Base-by-base conservation (phyloP, 2,329 filamentous ascomycete species). In the Pleomassaria siparia region DNA sequence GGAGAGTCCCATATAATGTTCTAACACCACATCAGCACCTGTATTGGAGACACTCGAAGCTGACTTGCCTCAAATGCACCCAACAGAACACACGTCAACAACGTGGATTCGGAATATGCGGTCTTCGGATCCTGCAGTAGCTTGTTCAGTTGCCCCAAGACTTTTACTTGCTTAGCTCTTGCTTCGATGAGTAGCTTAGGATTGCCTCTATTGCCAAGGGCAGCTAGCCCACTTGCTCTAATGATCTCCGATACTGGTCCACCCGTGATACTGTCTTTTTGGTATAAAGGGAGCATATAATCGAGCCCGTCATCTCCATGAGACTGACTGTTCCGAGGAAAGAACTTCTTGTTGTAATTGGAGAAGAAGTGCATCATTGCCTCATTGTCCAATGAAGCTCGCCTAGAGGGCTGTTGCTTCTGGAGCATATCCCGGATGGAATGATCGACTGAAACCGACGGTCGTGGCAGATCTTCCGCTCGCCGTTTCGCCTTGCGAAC, bases 331-430 rank as follows among this genome's bases (percentile, higher is more conserved):
- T 46, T 35, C 9, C 28, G 12, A 1, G 36, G 35, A 24, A 50
- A 53, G 40, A 57, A 50, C 24, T 48, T 55, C 33, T 57, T 50
- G 29, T 57, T 55, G 42, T 50, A 54, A 16, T 58, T 47, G 4
- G 40, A 36, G 40, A 57, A 47, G 43, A 55, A 58, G 36, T 56
- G 48, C 32, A 45, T 30, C 3, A 49, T 40, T 3, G 56, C 54
- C 33, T 58, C 54, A 25, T 57, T 51, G 21, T 56, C 46, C 10
- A 59, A 29, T 8, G 40, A 33, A 9, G 47, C 54, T 40, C 30
- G 5, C 40, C 54, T 40, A 10, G 50, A 51, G 11, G 51, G 53
- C 24, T 45, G 42, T 25, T 40, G 46, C 25, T 32, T 21, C 10
- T 40, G n/a, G 25, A 35, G 24, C 21, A 40, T 40, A 15, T 37